Base-by-base conservation (phyloP, 2,329 filamentous ascomycete species). In the Aureobasidium sp. region DNA sequence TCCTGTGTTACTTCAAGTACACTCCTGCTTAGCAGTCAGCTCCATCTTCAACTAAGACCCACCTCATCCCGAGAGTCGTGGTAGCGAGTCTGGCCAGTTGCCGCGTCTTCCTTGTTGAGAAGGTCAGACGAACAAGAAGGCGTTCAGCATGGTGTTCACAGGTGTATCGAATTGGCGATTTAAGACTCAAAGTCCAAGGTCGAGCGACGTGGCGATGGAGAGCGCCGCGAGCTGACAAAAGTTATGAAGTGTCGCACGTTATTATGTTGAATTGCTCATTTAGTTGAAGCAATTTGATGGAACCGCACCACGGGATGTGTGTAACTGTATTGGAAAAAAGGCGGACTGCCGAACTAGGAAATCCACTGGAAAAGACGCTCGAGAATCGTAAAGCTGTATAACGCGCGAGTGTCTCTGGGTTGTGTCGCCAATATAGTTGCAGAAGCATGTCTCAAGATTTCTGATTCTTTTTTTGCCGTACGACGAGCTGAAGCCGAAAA, bases 191-290 rank as follows among this genome's bases (percentile, higher is more conserved):
- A 25, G 27, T 27, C 52, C 37, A 45, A 34, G 39, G 39, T 57
- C 53, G 53, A 57, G 53, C 53, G 53, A 48, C 42, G 32, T 58
- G 54, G 54, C 54, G 54, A 58, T 61, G 41, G 48, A 53, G 13
- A 42, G 16, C 45, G 59, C 39, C 59, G 59, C 29, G 48, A 45
- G 39, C 47, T 52, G 59, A 52, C 59, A 29, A 25, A 15, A 61
- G 29, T 21, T 27, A 48, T 47, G 30, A 42, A 48, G 50, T 55
- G 59, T 61, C 59, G 59, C 59, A 61, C 59, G 59, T 61, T 61
- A 61, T 27, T 41, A 61, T 54, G 59, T 61, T 61, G 59, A 61
- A 61, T 61, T 61, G 59, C 59, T 53, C 48, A 54, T 54, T 53
- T 29, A 47, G 58, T 61, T 61, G 48, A 47, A 55, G 59, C 59